A percentile compares a stretch with the other conserved stretches of the same genome.
Evolutionary conservation across 2,329 filamentous ascomycete species (phyloP).

Genomic region (Aspergillus ibericus): DNA sequence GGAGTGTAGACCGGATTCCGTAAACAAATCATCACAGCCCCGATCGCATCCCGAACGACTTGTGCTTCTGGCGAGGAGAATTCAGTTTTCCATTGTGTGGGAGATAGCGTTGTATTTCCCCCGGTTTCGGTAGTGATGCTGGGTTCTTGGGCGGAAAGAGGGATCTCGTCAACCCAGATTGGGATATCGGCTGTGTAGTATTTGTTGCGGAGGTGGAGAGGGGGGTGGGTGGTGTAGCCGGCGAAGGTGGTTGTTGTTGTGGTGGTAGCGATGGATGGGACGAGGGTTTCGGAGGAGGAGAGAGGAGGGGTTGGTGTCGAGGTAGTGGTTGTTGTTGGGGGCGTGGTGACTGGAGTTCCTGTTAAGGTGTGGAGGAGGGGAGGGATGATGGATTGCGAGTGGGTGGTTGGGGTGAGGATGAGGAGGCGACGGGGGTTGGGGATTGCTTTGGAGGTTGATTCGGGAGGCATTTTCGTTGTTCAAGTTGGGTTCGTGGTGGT

Average conservation of each 20-base stretch:
- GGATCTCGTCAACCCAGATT: slow-evolving; percentile 50
- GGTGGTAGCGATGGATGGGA: background rate
- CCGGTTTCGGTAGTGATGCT: background rate
- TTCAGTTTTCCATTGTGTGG: slow-evolving; percentile 39
- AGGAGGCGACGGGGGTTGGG: slow-evolving; percentile 44
- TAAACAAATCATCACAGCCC: slow-evolving; percentile 43
- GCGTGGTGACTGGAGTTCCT: slow-evolving; percentile 28
- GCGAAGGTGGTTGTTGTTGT: slow-evolving; percentile 38
- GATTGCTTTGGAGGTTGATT: slow-evolving; percentile 20
- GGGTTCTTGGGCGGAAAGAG: background rate
- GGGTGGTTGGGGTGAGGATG: slow-evolving; percentile 39
- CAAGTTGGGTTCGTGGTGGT: background rate
- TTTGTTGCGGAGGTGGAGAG: slow-evolving; percentile 42
- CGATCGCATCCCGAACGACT: slow-evolving; percentile 48
- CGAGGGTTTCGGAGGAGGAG: slow-evolving; percentile 35
- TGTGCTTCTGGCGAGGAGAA: slow-evolving; percentile 44
- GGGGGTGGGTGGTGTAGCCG: slow-evolving; percentile 48
- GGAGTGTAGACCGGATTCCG: slow-evolving; percentile 23
- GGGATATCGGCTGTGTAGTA: slow-evolving; percentile 48
- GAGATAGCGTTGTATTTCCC: slow-evolving; percentile 8
- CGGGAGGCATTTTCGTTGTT: background rate
- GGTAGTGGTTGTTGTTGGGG: slow-evolving; percentile 18
- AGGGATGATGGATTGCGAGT: slow-evolving; percentile 39
- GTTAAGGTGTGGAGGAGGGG: slow-evolving; percentile 39
- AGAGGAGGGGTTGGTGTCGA: slow-evolving; percentile 46